These are phyloP conservation scores for Warburgia ugandensis DNA, from an alignment of 164 flowering plant species.

Conservation along the genomic window DNA sequence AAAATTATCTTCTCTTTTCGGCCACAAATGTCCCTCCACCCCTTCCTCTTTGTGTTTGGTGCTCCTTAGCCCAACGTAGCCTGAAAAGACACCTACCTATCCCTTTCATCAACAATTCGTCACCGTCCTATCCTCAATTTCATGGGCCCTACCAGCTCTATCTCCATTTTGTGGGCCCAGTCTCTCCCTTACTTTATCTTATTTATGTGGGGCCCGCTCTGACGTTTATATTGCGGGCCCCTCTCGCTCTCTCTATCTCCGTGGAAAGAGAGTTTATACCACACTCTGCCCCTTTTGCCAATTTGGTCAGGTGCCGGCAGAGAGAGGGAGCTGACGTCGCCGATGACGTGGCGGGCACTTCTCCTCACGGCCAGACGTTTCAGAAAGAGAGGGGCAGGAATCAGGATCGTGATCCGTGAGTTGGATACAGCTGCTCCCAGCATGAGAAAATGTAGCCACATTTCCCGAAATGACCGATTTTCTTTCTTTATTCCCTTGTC, in stretches of 20 bases:
- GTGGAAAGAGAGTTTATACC: no score
- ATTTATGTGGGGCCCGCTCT: no score
- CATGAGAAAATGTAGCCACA: background rate
- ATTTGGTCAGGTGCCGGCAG: no score
- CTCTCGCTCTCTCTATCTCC: no score
- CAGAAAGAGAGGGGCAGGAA: background rate
- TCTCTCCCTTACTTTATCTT: no score
- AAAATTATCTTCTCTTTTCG: no score
- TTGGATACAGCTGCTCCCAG: conserved; percentile 11
- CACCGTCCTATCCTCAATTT: background rate
- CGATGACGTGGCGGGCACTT: conserved; percentile 23
- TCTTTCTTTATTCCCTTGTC: background rate
- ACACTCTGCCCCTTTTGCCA: no score
- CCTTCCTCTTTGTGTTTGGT: background rate
- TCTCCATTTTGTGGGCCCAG: no score
- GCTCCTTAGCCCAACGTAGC: background rate
- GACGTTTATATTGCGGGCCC: no score
- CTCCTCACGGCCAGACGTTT: no score
- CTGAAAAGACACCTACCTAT: background rate
- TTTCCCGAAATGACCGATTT: background rate
- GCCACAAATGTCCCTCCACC: no score
- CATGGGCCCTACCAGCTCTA: no score
- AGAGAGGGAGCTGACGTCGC: conserved; percentile 9
- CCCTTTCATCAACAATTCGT: background rate
- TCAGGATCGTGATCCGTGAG: background rate